These are phyloP conservation scores for Cercospora sp. DNA, from an alignment of 2,329 filamentous ascomycete genomes.

Conservation along the genomic window DNA sequence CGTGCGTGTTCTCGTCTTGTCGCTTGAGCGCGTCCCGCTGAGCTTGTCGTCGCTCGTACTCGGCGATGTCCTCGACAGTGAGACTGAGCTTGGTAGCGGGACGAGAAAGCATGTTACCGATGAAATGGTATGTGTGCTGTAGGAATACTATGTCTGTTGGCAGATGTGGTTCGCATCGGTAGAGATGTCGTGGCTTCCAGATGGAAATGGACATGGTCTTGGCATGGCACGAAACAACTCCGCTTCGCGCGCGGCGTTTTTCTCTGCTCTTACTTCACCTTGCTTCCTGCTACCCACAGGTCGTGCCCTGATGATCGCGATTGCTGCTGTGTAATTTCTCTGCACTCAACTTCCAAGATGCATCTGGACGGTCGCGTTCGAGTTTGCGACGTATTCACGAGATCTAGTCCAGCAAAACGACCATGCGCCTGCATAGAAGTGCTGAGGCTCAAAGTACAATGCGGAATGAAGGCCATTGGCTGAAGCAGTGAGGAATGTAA, in stretches of 20 bases:
- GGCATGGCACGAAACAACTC: not conserved
- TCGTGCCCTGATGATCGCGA: not conserved
- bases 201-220: not conserved
- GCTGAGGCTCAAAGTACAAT: not conserved
- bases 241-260: not conserved
- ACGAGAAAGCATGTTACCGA: slow-evolving; percentile 37
- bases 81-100: slow-evolving; percentile 40
- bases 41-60: slow-evolving; percentile 37
- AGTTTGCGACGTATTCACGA: not conserved
- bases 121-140: not conserved
- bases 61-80: slow-evolving; percentile 38
- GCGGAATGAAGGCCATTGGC: slow-evolving; percentile 9
- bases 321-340: not conserved
- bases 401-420: not conserved
- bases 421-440: not conserved
- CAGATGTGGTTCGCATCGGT: not conserved
- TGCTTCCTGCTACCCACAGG: not conserved
- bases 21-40: slow-evolving; percentile 32
- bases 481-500: slow-evolving; percentile 25
- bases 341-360: not conserved
- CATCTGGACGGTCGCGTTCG: not conserved
- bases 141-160: not conserved
- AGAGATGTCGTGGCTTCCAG: not conserved
- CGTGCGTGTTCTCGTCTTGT: slow-evolving; percentile 23
- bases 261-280: not conserved